phyloP scores from a whole-genome alignment of 768 basidiomycete genomes.

The Chalciporus pseudorubinellus region DNA sequence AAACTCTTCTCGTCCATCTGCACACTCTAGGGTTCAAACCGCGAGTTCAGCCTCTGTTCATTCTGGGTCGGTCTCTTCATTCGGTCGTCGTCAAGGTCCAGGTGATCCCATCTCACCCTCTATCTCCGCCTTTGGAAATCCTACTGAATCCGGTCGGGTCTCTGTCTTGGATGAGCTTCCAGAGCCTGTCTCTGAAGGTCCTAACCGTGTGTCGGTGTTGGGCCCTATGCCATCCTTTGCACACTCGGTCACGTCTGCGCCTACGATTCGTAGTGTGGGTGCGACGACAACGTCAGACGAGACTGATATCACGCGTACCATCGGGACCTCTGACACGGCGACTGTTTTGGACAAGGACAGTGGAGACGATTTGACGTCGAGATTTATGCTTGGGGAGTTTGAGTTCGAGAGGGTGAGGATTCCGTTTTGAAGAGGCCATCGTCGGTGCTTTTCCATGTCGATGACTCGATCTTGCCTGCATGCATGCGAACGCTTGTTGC shows the following conservation, averaged over 20 bases:
- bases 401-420: constrained; percentile 21
- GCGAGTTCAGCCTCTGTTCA: constrained; percentile 40
- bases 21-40: constrained; percentile 37
- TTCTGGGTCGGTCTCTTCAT: constrained; percentile 54
- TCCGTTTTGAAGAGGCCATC: background rate
- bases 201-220: constrained; percentile 27
- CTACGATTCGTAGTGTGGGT: constrained; percentile 33
- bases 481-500: no score
- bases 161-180: constrained; percentile 25
- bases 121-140: constrained; percentile 47
- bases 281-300: constrained; percentile 32
- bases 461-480: no score
- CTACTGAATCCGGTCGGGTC: constrained; percentile 18
- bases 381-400: constrained; percentile 16
- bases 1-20: constrained; percentile 53
- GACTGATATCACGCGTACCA: constrained; percentile 28
- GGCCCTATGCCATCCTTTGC: constrained; percentile 35
- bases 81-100: constrained; percentile 42
- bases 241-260: constrained; percentile 21
- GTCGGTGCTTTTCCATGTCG: background rate
- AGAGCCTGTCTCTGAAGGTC: constrained; percentile 6
- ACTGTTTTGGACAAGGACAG: constrained; percentile 9
- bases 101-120: constrained; percentile 43
- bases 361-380: constrained; percentile 8
- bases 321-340: constrained; percentile 15